Base-by-base conservation (phyloP, 768 basidiomycete species). In the Rhodotorula paludigena region DNA sequence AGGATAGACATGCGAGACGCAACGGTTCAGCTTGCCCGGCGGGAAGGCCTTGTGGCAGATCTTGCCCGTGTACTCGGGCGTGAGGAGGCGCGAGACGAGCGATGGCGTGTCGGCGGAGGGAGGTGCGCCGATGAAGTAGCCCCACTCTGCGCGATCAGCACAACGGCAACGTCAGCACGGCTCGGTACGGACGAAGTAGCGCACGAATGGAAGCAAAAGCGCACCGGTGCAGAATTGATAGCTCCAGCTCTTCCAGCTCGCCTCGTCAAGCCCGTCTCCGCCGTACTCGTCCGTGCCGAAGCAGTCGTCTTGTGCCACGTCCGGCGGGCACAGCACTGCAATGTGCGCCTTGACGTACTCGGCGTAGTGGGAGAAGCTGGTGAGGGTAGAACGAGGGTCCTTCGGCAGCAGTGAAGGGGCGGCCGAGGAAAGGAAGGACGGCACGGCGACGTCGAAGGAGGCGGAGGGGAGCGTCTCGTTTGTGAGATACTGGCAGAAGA, bases 111-210 rank as follows among this genome's bases (percentile, higher is more conserved):
- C 81, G 11, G 36, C 5, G 45, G 84, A 83, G 3, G 87, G 88
- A 4, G 79, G 60, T 2, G 58, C 41, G 16, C 55, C 90, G 38
- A 82, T 86, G 77, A 94, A 92, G 78, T 90, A 99, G 4, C 92
- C 94, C 94, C 94, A 97, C 74, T 94, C 85, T 0, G 90, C n/a
- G n/a, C 9, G 92, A 59, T 91, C 76, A 3, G 7, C 21, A 18
- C 44, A 63, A 30, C 41, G 41, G 41, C 20, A 4, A n/a, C 47
- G 44, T 32, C 18, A 12, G 36, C 28, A 42, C 33, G 33, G 45
- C 33, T 57, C 25, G 4, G 32, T 18, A 41, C 49, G 51, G 51
- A 21, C 23, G 18, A 21, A 53, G 33, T 8, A 39, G 71, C 52
- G 44, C 58, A 25, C 54, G 47, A 38, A 64, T 33, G 51, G 9